Evolutionary conservation across 495 filamentous ascomycete species (phyloP).

Genomic region (Hypomontagnella submonticulosa): DNA sequence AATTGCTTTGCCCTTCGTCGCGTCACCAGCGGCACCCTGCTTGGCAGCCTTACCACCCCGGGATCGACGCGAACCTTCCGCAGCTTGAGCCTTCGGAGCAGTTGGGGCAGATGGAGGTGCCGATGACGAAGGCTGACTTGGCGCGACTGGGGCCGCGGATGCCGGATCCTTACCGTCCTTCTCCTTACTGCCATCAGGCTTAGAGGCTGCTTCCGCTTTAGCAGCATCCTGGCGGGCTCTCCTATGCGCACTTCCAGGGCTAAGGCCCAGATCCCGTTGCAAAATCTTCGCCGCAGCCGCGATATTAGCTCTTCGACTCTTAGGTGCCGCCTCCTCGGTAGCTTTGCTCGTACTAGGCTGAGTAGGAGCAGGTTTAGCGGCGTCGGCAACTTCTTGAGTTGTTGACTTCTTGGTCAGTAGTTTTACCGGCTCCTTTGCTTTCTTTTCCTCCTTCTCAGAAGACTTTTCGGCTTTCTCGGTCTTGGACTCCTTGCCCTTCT

Average conservation of each 20-base stretch:
- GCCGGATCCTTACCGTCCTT: conserved; percentile 51
- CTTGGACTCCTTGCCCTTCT: conserved; percentile 69
- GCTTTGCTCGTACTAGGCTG: conserved; percentile 49
- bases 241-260: conserved; percentile 66
- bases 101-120: conserved; percentile 43
- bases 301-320: conserved; percentile 72
- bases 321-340: conserved; percentile 48
- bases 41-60: conserved; percentile 48
- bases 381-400: conserved; percentile 61
- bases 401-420: conserved; percentile 78
- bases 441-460: conserved; percentile 54
- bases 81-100: conserved; percentile 44
- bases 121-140: conserved; percentile 37
- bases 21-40: conserved; percentile 47
- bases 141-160: conserved; percentile 33
- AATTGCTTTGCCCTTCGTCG: conserved; percentile 41
- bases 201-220: conserved; percentile 60
- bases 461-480: conserved; percentile 67
- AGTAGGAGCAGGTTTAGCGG: conserved; percentile 53
- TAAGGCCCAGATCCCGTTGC: conserved; percentile 90
- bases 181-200: conserved; percentile 48
- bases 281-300: conserved; percentile 84
- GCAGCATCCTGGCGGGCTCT: conserved; percentile 63
- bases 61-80: conserved; percentile 39
- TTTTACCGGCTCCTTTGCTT: conserved; percentile 79